These are phyloP conservation scores for Acacia pycnantha DNA, from an alignment of 331 rosid species.

Conservation along the genomic window DNA sequence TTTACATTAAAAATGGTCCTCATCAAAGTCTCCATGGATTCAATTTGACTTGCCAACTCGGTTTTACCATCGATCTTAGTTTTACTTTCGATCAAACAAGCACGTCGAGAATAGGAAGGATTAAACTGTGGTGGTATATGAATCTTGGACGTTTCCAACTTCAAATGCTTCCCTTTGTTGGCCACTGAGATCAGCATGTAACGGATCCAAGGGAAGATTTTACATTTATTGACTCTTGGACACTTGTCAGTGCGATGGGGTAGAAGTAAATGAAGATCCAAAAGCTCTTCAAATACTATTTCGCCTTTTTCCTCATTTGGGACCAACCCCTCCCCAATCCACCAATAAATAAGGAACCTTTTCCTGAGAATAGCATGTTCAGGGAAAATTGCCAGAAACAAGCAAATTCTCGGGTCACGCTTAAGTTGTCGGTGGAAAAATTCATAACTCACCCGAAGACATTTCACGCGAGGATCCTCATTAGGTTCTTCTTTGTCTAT, in stretches of 20 bases:
- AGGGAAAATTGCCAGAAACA: slow-evolving; percentile 40
- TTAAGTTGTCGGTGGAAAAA: slow-evolving; percentile 2
- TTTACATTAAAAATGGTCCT: slow-evolving; percentile 38
- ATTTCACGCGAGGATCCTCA: not conserved
- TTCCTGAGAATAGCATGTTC: slow-evolving; percentile 37
- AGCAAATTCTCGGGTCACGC: slow-evolving; percentile 30
- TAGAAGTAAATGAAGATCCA: not conserved
- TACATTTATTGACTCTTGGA: not conserved
- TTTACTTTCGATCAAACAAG: slow-evolving; percentile 17
- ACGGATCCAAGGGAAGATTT: slow-evolving; percentile 4
- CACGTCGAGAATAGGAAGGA: not conserved
- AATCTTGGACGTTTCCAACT: slow-evolving; percentile 23
- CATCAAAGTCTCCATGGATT: not conserved
- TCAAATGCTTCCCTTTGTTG: not conserved
- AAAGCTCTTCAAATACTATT: not conserved
- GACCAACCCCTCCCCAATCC: slow-evolving; percentile 59
- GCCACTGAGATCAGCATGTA: slow-evolving; percentile 30
- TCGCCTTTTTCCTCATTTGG: not conserved
- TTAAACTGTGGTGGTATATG: not conserved
- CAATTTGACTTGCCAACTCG: not conserved
- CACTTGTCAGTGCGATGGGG: not conserved
- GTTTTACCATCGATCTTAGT: not conserved
- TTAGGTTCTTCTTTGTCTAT: too few species aligned
- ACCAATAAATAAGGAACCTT: slow-evolving; percentile 48
- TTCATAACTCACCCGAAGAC: slow-evolving; percentile 40